These are phyloP conservation scores for Cladophialophora psammophila DNA, from an alignment of 2,329 filamentous ascomycete species.

Conservation along the genomic window DNA sequence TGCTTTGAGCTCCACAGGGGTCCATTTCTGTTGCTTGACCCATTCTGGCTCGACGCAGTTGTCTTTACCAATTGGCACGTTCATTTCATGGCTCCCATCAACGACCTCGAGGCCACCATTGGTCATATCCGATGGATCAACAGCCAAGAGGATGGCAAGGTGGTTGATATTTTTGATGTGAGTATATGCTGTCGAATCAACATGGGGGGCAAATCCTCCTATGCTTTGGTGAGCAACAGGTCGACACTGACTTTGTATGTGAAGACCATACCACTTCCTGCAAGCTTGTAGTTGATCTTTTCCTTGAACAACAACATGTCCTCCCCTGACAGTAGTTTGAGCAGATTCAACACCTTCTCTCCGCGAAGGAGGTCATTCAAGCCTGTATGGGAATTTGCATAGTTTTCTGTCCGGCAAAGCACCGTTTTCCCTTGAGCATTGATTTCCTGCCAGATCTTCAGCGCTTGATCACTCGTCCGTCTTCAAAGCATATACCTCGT, in stretches of 20 bases:
- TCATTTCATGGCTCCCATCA: conserved; percentile 48
- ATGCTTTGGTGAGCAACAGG: not conserved
- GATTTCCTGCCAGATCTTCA: conserved; percentile 43
- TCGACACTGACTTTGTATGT: not conserved
- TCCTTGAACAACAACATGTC: conserved; percentile 55
- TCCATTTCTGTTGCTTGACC: conserved; percentile 48
- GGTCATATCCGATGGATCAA: conserved; percentile 47
- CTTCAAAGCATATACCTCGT: conserved; percentile 12
- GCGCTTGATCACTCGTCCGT: not conserved
- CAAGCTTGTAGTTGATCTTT: conserved; percentile 55
- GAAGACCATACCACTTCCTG: conserved; percentile 46
- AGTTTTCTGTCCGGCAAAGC: conserved; percentile 48
- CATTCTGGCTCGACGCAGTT: conserved; percentile 48
- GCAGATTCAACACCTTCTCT: conserved; percentile 42
- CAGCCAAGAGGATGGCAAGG: conserved; percentile 50
- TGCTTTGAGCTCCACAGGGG: conserved; percentile 45
- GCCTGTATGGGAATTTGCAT: conserved; percentile 44
- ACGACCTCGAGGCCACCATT: conserved; percentile 54
- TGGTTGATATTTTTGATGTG: conserved; percentile 53
- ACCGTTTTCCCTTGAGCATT: conserved; percentile 45
- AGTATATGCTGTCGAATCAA: conserved; percentile 53
- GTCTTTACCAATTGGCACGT: conserved; percentile 47
- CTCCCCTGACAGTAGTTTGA: conserved; percentile 47
- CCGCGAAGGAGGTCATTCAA: conserved; percentile 50
- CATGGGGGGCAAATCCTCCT: conserved; percentile 51